Evolutionary conservation across 345 rosid species (phyloP).

Genomic region (Citropsis articulata): DNA sequence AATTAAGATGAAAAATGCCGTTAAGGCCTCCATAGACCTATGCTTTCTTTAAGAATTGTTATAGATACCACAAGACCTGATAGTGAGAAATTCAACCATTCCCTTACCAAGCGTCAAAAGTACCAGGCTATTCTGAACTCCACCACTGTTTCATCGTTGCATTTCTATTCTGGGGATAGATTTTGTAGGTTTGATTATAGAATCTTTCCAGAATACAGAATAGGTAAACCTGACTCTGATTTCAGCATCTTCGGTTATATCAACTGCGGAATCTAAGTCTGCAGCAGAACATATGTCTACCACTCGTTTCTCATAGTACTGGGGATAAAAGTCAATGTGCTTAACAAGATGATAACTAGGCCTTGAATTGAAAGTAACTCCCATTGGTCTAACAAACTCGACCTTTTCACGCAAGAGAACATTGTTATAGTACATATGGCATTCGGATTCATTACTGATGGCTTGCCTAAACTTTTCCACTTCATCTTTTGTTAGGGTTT

Average conservation of each 20-base stretch:
- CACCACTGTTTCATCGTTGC: not conserved
- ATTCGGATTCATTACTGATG: not conserved
- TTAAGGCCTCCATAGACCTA: too few relatives aligned
- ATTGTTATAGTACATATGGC: not conserved
- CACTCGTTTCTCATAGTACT: not conserved
- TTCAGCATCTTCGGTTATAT: not conserved
- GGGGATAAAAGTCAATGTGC: not conserved
- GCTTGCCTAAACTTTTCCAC: not conserved
- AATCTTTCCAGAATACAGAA: not conserved
- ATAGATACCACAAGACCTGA: too few relatives aligned
- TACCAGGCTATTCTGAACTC: not conserved
- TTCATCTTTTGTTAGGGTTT: conserved; percentile 2
- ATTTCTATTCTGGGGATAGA: not conserved
- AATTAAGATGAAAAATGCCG: too few relatives aligned
- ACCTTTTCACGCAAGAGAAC: not conserved
- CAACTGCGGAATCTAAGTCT: not conserved
- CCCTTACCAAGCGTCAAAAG: not conserved
- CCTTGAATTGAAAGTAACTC: not conserved
- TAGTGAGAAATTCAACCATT: too few relatives aligned
- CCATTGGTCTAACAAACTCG: not conserved
- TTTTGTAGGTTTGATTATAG: not conserved
- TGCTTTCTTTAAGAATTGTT: too few relatives aligned
- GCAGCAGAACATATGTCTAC: not conserved
- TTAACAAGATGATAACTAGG: not conserved
- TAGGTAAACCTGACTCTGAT: not conserved